phyloP scores from a whole-genome alignment of 2,329 filamentous ascomycete species.

The Leptographium wingfieldii region DNA sequence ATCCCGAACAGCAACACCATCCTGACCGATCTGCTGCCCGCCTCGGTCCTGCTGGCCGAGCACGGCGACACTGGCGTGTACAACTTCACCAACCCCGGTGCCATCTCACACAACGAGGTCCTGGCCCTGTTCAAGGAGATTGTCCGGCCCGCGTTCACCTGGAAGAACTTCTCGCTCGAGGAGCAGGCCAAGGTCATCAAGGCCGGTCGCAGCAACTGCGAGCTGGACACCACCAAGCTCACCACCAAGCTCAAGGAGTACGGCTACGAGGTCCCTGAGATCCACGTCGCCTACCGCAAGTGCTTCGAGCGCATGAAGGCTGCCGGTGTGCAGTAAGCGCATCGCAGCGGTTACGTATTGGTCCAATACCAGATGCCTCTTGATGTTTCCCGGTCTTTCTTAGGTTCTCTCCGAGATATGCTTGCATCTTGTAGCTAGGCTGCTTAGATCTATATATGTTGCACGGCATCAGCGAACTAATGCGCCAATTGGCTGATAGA shows the following conservation, averaged over 20 bases:
- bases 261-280: slow-evolving; percentile 43
- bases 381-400: background rate
- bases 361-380: background rate
- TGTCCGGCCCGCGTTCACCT: slow-evolving; percentile 45
- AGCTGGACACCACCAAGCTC: slow-evolving; percentile 50
- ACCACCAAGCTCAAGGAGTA: slow-evolving; percentile 47
- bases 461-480: background rate
- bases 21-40: slow-evolving; percentile 50
- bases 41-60: slow-evolving; percentile 76
- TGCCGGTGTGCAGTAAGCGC: slow-evolving; percentile 33
- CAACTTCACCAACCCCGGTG: slow-evolving; percentile 60
- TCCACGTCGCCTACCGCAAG: slow-evolving; percentile 46
- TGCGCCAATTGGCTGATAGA: background rate
- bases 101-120: slow-evolving; percentile 60
- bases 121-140: slow-evolving; percentile 49
- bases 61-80: slow-evolving; percentile 68
- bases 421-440: background rate
- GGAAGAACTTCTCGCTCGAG: slow-evolving; percentile 54
- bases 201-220: slow-evolving; percentile 54
- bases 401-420: background rate
- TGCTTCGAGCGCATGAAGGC: slow-evolving; percentile 54
- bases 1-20: slow-evolving; percentile 59
- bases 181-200: slow-evolving; percentile 57
- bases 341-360: background rate
- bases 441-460: background rate